Base-by-base conservation (phyloP, 75 land plant species). In the Larix kaempferi region DNA sequence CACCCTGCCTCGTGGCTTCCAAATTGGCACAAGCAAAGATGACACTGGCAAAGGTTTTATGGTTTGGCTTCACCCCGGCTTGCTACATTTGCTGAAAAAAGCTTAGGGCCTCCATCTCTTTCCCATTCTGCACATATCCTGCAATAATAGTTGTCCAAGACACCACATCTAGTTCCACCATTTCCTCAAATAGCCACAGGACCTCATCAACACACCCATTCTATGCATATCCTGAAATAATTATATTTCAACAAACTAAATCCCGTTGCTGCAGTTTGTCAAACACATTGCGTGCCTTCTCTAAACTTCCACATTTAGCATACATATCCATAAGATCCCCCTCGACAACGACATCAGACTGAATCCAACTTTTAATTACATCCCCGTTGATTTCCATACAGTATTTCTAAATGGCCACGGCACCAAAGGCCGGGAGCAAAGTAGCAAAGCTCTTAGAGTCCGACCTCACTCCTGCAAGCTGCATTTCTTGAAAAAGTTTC, bases 91-190 rank as follows among this genome's bases (percentile, higher is more conserved):
- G 83, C 72, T 75, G 25, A 77, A 87, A 85, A 11, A 82, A 78
- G 3, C 76, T 77, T 17, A 82, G 75, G 67, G 95, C 93, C 59
- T 67, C 26, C 14, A 77, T 57, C n/a, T 85, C 12, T 76, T 54
- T 57, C 23, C 91, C 93, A 87, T 89, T 86, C 29, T 87, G 84
- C 59, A 83, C 80, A 81, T 85, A 87, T 27, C 81, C 85, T 22
- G 75, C 74, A 54, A 89, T 83, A 75, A 92, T 49, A 54, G 88
- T 76, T 71, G 86, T 91, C 94, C 94, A 91, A 6, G 89, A 78
- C 29, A 87, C 84, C 12, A 82, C 59, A 77, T 87, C 89, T 62
- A 67, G 82, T 7, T 62, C 41, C 23, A 58, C 19, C 58, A 89
- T 78, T 21, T 37, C 41, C 41, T 39, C 41, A 39, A 39, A 39